Evolutionary conservation across 2,329 filamentous ascomycete species (phyloP).

Genomic region (Davidsoniella virescens): DNA sequence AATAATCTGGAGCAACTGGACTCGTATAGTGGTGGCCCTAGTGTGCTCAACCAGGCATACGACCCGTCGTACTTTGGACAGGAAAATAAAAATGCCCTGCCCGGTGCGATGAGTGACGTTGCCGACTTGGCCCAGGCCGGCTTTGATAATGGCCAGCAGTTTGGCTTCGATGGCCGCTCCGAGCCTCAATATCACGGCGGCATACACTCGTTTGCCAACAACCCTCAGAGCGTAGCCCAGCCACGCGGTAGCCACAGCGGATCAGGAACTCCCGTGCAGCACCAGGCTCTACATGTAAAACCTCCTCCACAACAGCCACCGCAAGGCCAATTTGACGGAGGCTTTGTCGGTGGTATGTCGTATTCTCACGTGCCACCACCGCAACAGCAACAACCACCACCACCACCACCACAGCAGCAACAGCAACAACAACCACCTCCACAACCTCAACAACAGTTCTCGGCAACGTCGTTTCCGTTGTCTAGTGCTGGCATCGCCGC

Average conservation of each 20-base stretch:
- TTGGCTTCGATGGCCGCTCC: not conserved
- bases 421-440: conserved; percentile 3
- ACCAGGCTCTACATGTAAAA: conserved; percentile 3
- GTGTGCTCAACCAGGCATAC: not conserved
- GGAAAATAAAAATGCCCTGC: conserved; percentile 4
- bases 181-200: not conserved
- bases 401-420: not conserved
- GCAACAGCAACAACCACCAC: not conserved
- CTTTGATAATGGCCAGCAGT: not conserved
- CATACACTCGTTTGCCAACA: conserved; percentile 3
- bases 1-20: not conserved
- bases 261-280: conserved; percentile 1
- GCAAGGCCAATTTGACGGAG: not conserved
- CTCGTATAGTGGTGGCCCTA: not conserved
- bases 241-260: not conserved
- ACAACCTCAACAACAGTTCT: conserved; percentile 5
- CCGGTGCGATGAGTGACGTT: conserved; percentile 4
- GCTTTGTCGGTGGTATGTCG: not conserved
- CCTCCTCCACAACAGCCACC: not conserved
- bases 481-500: not conserved
- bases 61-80: conserved; percentile 7
- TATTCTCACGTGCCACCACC: not conserved
- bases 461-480: conserved; percentile 1
- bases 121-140: not conserved
- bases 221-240: not conserved